These are phyloP conservation scores for Acer yangbiense DNA, from an alignment of 345 rosid genomes.

Conservation along the genomic window DNA sequence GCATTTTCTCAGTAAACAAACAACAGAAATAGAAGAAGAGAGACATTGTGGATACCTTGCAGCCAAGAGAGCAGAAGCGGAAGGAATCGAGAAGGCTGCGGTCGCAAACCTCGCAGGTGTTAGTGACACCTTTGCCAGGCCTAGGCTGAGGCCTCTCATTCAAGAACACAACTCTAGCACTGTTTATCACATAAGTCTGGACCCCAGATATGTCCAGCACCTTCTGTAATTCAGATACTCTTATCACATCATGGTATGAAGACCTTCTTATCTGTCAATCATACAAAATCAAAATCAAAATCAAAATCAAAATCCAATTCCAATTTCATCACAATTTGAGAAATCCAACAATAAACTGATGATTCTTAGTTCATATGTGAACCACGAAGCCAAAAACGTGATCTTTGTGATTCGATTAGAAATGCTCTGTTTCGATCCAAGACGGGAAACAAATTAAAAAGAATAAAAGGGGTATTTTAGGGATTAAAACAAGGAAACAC, in stretches of 20 bases:
- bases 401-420: not conserved
- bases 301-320: not conserved
- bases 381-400: not conserved
- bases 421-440: not conserved
- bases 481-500: slow-evolving; percentile 3
- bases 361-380: not conserved
- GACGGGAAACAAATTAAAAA: too few relatives aligned
- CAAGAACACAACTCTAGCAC: slow-evolving; percentile 94
- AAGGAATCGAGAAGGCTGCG: slow-evolving; percentile 95
- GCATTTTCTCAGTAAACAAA: slow-evolving; percentile 22
- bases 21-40: not conserved
- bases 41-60: slow-evolving; percentile 66
- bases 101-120: slow-evolving; percentile 90
- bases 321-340: not conserved
- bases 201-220: slow-evolving; percentile 83
- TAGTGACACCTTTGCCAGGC: slow-evolving; percentile 93
- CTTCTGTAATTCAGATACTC: slow-evolving; percentile 91
- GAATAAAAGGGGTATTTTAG: not conserved
- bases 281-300: not conserved
- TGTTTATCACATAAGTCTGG: slow-evolving; percentile 95
- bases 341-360: not conserved
- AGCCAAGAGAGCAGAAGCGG: slow-evolving; percentile 96
- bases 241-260: slow-evolving; percentile 97
- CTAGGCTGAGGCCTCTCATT: slow-evolving; percentile 98
- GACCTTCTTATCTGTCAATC: slow-evolving; percentile 86